phyloP scores from a whole-genome alignment of 2,329 filamentous ascomycete species.

The Exserohilum rostratum region DNA sequence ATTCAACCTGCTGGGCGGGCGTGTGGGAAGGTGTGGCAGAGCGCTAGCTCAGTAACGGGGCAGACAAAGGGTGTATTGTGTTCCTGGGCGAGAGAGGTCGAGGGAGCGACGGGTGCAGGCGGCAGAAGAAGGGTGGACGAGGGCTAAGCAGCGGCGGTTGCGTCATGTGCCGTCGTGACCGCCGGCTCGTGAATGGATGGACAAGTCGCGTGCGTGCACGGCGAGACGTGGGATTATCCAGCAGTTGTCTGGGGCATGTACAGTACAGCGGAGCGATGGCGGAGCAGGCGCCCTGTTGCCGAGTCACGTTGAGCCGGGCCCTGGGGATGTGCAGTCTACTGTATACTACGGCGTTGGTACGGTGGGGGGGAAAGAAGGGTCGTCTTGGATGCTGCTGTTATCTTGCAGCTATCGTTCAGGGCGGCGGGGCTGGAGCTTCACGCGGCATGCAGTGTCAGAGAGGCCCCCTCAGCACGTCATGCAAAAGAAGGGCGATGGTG shows the following conservation, averaged over 20 bases:
- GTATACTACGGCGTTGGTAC: too few species aligned
- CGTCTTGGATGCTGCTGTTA: too few species aligned
- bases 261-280: constrained; percentile 7
- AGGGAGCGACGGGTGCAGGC: constrained; percentile 21
- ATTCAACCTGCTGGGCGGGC: constrained; percentile 42
- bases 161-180: constrained; percentile 34
- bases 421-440: constrained; percentile 15
- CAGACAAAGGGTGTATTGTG: constrained; percentile 6
- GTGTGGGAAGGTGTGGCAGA: constrained; percentile 13
- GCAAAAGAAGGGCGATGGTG: constrained; percentile 4
- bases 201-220: constrained; percentile 25
- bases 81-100: constrained; percentile 1
- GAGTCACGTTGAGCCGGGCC: too few species aligned
- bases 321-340: too few species aligned
- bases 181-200: constrained; percentile 24
- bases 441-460: constrained; percentile 16
- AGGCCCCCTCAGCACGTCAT: constrained; percentile 26
- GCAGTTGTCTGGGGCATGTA: too few species aligned
- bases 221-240: constrained; percentile 11
- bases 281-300: neutral
- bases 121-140: constrained; percentile 26
- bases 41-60: constrained; percentile 11
- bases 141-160: constrained; percentile 28
- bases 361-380: constrained; percentile 17
- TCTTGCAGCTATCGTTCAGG: constrained; percentile 3